Evolutionary conservation across 805 yeast genomes (phyloP).

Genomic region (Nakazawaea anatomiae): DNA sequence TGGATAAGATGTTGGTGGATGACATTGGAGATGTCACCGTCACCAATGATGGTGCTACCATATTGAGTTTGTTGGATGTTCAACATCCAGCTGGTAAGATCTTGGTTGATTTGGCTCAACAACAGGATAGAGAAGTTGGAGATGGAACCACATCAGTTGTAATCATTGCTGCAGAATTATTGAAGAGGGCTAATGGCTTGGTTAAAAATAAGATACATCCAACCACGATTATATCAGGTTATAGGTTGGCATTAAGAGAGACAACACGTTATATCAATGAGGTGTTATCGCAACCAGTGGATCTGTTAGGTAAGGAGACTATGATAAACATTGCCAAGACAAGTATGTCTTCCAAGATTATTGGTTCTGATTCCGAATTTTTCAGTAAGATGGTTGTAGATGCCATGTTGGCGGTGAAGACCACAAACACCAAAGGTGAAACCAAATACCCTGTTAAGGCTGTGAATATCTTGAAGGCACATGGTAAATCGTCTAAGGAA

Average conservation of each 20-base stretch:
- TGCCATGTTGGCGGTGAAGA: conserved; percentile 91
- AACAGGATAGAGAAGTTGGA: conserved; percentile 98
- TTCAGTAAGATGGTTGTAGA: conserved; percentile 90
- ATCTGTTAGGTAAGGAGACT: conserved; percentile 74
- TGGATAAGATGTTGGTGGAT: conserved; percentile 97
- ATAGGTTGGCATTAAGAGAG: conserved; percentile 87
- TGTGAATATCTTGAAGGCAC: conserved; percentile 91
- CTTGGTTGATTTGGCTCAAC: conserved; percentile 94
- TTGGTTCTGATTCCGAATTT: conserved; percentile 89
- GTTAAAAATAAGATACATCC: conserved; percentile 95
- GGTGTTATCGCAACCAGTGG: conserved; percentile 77
- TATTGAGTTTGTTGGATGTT: conserved; percentile 82
- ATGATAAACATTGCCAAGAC: conserved; percentile 91
- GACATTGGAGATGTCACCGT: conserved; percentile 99
- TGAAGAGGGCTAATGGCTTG: conserved; percentile 88
- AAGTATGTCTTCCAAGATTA: conserved; percentile 93
- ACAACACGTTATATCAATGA: conserved; percentile 83
- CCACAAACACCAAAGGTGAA: conserved; percentile 84
- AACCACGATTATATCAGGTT: conserved; percentile 95
- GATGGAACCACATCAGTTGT: conserved; percentile 98
- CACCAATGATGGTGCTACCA: conserved; percentile 98
- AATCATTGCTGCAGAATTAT: conserved; percentile 86
- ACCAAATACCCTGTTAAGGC: conserved; percentile 94
- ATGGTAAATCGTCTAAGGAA: conserved; percentile 89
- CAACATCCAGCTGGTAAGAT: conserved; percentile 99